Evolutionary conservation across 805 yeast genomes (phyloP), one percentile per base, ranked within the genome.

Genomic region (Schwanniomyces polymorphus): DNA sequence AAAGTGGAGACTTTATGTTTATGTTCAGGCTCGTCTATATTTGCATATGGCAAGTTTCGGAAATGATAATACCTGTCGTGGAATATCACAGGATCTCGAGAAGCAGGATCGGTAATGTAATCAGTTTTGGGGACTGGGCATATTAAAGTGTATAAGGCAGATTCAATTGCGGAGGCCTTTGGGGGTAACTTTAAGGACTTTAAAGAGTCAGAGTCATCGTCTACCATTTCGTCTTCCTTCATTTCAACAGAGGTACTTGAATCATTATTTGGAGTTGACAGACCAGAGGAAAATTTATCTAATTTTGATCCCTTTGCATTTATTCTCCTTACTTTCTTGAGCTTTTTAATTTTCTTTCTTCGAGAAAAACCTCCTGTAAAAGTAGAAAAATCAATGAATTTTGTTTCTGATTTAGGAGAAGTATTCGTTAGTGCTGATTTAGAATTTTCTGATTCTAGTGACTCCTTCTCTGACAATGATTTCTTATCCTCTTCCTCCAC

Each of bases 51-150:
- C 4, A 67, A 41, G 42, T 60, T 61, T 12, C 59, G 54, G 50
- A 64, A 67, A 41, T 60, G 64, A 55, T 74, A 74, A 48, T 58
- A 70, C 45, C 65, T 68, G 50, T 74, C 79, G 53, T 74, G 79
- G 55, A 72, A 71, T 8, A 74, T 69, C 25, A 70, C 73, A 4
- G 65, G 60, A 8, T 58, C 51, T n/a, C 79, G 59, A 3, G 58
- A 35, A 1, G 53, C 59, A 1, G 79, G 79, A 16, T 67, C 54
- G 23, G 62, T 49, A 11, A 74, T 60, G 48, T 55, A 72, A 16
- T 58, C 49, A 5, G 51, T 50, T 1, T 74, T 63, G 1, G 79
- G 79, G 21, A 64, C 55, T 0, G 79, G 79, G 48, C 73, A 66
- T 12, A 72, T 49, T 7, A 73, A 44, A 1, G 76, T 59, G 54